Conservation (phyloP, 73 alveolate species). For the Stentor coeruleus region DNA sequence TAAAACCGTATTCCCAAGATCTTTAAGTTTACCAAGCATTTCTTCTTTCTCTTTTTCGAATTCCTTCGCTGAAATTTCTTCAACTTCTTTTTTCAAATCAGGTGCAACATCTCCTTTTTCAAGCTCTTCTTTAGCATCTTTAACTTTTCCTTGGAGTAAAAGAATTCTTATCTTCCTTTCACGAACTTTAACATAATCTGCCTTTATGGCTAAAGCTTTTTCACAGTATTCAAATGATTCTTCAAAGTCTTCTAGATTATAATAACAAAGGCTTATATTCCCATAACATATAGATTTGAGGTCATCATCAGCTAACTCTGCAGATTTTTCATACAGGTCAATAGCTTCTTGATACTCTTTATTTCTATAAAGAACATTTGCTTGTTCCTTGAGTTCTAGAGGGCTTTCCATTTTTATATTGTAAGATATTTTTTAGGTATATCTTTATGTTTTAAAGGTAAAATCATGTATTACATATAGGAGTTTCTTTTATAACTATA, state of each 20-base stretch:
- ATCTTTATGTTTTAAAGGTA: no score
- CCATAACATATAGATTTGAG: slow-evolving; percentile 36
- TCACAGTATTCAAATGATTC: slow-evolving; percentile 31
- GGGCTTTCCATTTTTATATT: slow-evolving; percentile 33
- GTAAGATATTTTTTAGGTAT: no score
- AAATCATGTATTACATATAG: no score
- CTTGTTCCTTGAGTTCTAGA: slow-evolving; percentile 42
- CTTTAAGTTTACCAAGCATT: slow-evolving; percentile 40
- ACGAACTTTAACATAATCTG: slow-evolving; percentile 45
- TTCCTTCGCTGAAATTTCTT: background rate
- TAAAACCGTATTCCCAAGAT: slow-evolving; percentile 43
- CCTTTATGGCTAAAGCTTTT: slow-evolving; percentile 40
- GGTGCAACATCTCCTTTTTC: background rate
- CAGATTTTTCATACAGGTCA: slow-evolving; percentile 29
- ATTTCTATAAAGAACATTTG: slow-evolving; percentile 11
- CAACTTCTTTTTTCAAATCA: slow-evolving; percentile 23
- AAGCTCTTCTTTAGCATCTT: slow-evolving; percentile 26
- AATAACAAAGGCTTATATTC: slow-evolving; percentile 39
- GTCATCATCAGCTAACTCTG: slow-evolving; percentile 32
- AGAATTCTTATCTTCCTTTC: slow-evolving; percentile 29
- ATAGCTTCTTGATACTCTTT: slow-evolving; percentile 36
- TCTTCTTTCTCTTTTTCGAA: slow-evolving; percentile 41
- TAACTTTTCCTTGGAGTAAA: background rate
- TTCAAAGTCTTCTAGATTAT: slow-evolving; percentile 29
- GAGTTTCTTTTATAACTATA: no score